A percentile compares a stretch with the other conserved stretches of the same genome.
phyloP scores from a whole-genome alignment of 2,329 filamentous ascomycete species.

The Trichoderma sp. region DNA sequence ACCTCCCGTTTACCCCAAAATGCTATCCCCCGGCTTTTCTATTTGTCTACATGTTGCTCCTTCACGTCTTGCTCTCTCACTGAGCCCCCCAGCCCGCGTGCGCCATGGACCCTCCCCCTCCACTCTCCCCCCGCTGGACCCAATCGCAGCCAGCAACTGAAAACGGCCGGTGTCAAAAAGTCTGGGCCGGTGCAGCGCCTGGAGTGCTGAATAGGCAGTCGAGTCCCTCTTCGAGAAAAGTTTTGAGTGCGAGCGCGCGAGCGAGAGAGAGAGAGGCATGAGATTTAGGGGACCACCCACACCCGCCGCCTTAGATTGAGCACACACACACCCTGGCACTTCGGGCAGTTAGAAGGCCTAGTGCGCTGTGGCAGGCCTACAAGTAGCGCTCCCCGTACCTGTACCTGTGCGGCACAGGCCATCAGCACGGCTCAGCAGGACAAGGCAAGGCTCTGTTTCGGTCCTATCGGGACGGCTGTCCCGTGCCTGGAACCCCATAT shows the following conservation, averaged over 20 bases:
- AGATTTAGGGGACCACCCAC: not conserved
- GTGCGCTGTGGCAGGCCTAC: not conserved
- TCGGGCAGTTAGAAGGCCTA: not conserved
- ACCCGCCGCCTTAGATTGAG: not conserved
- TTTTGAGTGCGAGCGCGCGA: not conserved
- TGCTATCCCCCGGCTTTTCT: slow-evolving; percentile 18
- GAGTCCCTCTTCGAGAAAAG: not conserved
- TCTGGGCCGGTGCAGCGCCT: not conserved
- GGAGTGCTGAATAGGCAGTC: not conserved
- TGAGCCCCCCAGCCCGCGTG: slow-evolving; percentile 13
- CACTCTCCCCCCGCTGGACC: slow-evolving; percentile 5
- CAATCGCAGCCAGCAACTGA: slow-evolving; percentile 6
- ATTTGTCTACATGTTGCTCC: not conserved
- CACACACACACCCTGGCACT: not conserved
- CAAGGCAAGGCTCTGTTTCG: slow-evolving; percentile 20
- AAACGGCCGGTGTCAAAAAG: slow-evolving; percentile 12
- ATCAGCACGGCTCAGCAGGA: slow-evolving; percentile 6
- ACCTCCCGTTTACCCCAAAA: slow-evolving; percentile 15
- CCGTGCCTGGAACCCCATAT: slow-evolving; percentile 21
- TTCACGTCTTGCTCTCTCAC: not conserved
- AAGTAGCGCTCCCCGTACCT: not conserved
- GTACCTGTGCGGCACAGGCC: not conserved
- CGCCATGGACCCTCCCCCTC: not conserved
- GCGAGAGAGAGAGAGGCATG: not conserved
- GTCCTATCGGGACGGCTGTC: slow-evolving; percentile 26